Percentiles rank a stretch among this genome's conserved stretches.
These are phyloP conservation scores for Mucor plumbeus DNA, from an alignment of 371 early-diverging fungal species.

Conservation along the genomic window DNA sequence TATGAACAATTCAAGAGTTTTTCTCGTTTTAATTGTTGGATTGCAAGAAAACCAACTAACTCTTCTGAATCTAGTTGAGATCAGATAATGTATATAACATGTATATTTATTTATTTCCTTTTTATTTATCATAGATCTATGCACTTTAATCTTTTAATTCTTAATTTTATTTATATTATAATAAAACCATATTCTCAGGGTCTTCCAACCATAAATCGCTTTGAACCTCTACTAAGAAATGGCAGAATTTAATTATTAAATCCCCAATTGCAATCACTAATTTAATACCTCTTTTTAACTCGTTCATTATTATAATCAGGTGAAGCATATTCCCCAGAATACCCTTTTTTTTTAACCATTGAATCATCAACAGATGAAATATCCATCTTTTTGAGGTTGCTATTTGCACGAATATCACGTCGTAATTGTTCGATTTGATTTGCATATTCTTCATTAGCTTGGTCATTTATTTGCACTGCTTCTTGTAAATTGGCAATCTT, in stretches of 20 bases:
- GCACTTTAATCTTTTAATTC: not conserved
- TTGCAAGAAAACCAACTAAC: conserved; percentile 37
- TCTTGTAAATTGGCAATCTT: conserved; percentile 65
- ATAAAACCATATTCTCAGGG: conserved; percentile 7
- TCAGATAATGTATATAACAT: not conserved
- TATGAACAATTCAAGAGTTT: conserved; percentile 52
- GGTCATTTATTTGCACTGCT: conserved; percentile 61
- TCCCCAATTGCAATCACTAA: not conserved
- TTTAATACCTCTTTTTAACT: conserved; percentile 26
- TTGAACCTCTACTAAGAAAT: conserved; percentile 54
- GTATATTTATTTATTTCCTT: not conserved
- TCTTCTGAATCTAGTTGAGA: not conserved
- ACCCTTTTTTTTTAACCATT: conserved; percentile 17
- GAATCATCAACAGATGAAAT: conserved; percentile 14
- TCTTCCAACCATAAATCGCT: conserved; percentile 44
- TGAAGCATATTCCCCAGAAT: conserved; percentile 13
- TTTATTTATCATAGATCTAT: not conserved
- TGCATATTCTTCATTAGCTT: conserved; percentile 53
- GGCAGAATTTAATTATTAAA: not conserved
- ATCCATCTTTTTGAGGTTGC: conserved; percentile 25
- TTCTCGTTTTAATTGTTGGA: conserved; percentile 47
- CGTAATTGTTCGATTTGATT: conserved; percentile 52
- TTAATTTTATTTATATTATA: conserved; percentile 8
- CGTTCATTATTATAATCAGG: conserved; percentile 23
- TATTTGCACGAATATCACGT: conserved; percentile 40